Percentiles rank a stretch among this genome's conserved stretches.
Evolutionary conservation across 2,329 filamentous ascomycete species (phyloP).

Genomic region (Diaporthe vexans): DNA sequence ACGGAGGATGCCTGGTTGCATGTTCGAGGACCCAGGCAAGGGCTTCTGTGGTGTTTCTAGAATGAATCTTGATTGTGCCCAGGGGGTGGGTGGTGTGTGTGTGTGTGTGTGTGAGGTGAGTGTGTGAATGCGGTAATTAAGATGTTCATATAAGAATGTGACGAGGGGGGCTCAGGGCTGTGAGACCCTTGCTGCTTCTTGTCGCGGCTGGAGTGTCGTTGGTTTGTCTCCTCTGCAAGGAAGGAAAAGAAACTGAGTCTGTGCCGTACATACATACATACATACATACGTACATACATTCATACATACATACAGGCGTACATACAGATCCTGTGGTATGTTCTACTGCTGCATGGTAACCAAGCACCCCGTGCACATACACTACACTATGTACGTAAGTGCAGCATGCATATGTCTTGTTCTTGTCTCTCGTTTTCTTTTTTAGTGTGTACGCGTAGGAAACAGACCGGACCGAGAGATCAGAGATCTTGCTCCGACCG

Average conservation of each 20-base stretch:
- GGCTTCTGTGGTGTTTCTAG: constrained; percentile 22
- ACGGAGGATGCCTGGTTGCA: constrained; percentile 8
- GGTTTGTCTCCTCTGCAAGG: background rate
- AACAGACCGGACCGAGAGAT: background rate
- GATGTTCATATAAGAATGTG: constrained; percentile 23
- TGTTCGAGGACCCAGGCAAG: background rate
- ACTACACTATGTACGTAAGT: constrained; percentile 10
- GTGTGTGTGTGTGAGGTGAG: no score
- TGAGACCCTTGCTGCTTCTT: background rate
- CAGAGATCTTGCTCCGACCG: constrained; percentile 21
- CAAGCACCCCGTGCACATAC: background rate
- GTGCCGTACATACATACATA: constrained; percentile 7
- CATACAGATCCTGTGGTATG: background rate
- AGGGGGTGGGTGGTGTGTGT: background rate
- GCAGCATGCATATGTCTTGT: constrained; percentile 12
- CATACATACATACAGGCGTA: background rate
- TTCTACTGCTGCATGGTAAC: background rate
- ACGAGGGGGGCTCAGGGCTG: background rate
- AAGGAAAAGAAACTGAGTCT: constrained; percentile 17
- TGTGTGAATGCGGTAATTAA: background rate
- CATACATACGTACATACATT: background rate
- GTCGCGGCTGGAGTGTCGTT: background rate
- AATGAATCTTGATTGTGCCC: constrained; percentile 2
- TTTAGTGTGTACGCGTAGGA: background rate
- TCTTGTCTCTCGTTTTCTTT: background rate